A percentile compares a stretch with the other conserved stretches of the same genome.
Conservation (phyloP, 441 rosid genomes). For the Mallotus japonicus region DNA sequence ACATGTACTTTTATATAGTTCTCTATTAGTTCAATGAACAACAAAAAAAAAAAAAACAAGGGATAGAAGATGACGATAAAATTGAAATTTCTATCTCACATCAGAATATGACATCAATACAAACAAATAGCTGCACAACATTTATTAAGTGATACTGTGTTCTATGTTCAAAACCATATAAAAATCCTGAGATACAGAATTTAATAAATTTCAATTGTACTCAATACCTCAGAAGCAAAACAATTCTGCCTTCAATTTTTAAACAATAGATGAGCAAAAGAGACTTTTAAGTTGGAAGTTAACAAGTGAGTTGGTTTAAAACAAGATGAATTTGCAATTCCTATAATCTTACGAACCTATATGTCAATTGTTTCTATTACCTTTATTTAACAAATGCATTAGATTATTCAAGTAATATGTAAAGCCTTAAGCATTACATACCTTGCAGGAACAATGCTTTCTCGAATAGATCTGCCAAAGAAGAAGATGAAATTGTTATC, state of each 20-base stretch:
- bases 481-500: constrained; percentile 8
- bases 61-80: not conserved
- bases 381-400: not conserved
- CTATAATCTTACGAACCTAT: not conserved
- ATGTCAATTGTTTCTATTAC: not conserved
- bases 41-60: not conserved
- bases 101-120: not conserved
- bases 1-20: not conserved
- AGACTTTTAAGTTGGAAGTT: no score
- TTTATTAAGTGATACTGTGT: not conserved
- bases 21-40: not conserved
- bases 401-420: not conserved
- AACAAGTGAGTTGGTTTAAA: no score
- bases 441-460: constrained; percentile 34
- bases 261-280: not conserved
- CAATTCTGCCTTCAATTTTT: not conserved
- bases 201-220: not conserved
- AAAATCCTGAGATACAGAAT: not conserved
- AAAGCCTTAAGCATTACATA: constrained; percentile 12
- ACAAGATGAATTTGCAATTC: not conserved
- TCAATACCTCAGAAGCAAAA: not conserved
- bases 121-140: not conserved
- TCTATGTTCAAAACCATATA: not conserved
- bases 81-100: not conserved
- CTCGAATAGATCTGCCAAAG: constrained; percentile 25